Evolutionary conservation across 257 asterid genomes (phyloP).

Genomic region (Solanum chilense): DNA sequence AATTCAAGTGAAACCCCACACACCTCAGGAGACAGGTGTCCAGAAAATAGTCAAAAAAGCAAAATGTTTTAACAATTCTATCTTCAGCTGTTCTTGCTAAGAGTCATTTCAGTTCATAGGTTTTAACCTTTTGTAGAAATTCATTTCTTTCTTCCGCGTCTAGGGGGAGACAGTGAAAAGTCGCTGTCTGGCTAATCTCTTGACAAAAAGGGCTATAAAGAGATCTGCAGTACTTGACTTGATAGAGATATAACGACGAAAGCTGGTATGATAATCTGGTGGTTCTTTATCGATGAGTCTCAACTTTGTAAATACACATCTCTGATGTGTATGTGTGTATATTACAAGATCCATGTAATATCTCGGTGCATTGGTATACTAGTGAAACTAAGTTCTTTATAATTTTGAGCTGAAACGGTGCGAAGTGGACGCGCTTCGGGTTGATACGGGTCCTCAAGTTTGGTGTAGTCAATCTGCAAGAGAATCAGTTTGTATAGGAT

Average conservation of each 20-base stretch:
- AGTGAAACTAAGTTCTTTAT: background rate
- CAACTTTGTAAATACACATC: background rate
- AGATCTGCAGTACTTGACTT: background rate
- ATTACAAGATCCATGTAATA: background rate
- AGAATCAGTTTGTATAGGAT: too few relatives aligned
- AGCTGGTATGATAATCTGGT: background rate
- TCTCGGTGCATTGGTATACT: background rate
- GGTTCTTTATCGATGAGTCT: background rate
- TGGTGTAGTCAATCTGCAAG: too few relatives aligned
- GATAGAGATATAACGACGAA: background rate
- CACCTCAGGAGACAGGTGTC: constrained; percentile 32
- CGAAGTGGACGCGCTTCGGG: too few relatives aligned
- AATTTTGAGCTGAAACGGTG: background rate
- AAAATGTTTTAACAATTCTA: constrained; percentile 52
- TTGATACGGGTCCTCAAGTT: too few relatives aligned
- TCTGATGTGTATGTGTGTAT: background rate
- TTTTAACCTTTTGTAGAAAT: background rate
- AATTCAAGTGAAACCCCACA: constrained; percentile 15
- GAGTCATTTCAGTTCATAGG: background rate
- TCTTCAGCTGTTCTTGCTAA: constrained; percentile 70
- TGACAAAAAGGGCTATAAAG: background rate
- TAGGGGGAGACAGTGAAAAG: background rate
- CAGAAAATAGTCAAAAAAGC: constrained; percentile 44
- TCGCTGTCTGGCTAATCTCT: background rate
- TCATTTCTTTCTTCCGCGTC: background rate